These are phyloP conservation scores for Pulveroboletus sp. DNA, from an alignment of 768 basidiomycete genomes.

Conservation along the genomic window DNA sequence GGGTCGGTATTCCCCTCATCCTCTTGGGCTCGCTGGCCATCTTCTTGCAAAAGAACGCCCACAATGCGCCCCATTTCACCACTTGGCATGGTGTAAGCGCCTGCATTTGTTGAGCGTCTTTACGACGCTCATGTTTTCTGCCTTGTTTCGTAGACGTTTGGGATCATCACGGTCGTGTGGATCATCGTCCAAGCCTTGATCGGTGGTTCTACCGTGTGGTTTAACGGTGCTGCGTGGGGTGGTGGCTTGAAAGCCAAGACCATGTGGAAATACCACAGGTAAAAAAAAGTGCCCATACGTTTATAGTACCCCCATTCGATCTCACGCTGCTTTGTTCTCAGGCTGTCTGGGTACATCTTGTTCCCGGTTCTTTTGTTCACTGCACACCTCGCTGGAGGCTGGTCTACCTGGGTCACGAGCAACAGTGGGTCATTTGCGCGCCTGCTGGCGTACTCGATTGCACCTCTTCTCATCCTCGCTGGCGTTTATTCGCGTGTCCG, in stretches of 20 bases:
- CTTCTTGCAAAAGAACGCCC: constrained; percentile 55
- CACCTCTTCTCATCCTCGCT: constrained; percentile 45
- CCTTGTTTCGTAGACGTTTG: constrained; percentile 47
- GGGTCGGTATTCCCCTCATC: constrained; percentile 55
- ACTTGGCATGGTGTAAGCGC: constrained; percentile 72
- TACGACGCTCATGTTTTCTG: too few relatives aligned
- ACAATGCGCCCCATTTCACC: constrained; percentile 55
- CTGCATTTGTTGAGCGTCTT: not conserved
- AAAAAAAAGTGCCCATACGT: constrained; percentile 1
- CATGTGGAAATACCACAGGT: constrained; percentile 86
- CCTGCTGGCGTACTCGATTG: constrained; percentile 52
- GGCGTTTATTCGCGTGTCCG: constrained; percentile 49
- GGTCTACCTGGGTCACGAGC: constrained; percentile 56
- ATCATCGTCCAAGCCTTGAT: constrained; percentile 56
- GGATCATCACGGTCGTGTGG: constrained; percentile 61
- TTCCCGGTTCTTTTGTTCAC: constrained; percentile 61
- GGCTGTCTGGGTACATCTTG: constrained; percentile 72
- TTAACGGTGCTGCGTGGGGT: constrained; percentile 64
- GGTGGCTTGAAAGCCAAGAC: constrained; percentile 68
- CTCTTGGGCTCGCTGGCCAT: constrained; percentile 61
- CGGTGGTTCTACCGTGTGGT: constrained; percentile 81
- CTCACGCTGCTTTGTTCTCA: constrained; percentile 21
- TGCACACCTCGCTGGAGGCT: constrained; percentile 65
- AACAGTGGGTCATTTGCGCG: constrained; percentile 39
- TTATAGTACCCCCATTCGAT: constrained; percentile 2